Percentiles rank a stretch among this genome's conserved stretches.
Evolutionary conservation across 768 basidiomycete genomes (phyloP).

Genomic region (Dioszegia aurantiaca): DNA sequence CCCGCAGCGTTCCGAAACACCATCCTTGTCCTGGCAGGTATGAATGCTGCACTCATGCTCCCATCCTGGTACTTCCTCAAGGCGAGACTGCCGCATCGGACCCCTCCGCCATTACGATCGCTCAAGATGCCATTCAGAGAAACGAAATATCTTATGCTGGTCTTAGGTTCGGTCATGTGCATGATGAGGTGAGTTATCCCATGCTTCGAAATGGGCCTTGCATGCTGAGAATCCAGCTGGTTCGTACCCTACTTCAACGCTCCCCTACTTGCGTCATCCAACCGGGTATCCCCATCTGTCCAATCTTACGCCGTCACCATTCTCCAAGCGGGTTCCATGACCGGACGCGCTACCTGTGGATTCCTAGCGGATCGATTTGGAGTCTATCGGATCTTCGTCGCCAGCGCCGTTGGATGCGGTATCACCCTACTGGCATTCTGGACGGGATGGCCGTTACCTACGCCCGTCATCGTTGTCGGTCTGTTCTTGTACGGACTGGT

Average conservation of each 20-base stretch:
- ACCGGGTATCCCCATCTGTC: constrained; percentile 25
- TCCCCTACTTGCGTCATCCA: constrained; percentile 32
- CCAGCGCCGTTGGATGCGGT: constrained; percentile 18
- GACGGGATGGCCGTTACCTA: constrained; percentile 28
- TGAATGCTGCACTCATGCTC: constrained; percentile 45
- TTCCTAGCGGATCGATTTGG: constrained; percentile 42
- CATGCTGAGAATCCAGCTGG: constrained; percentile 31
- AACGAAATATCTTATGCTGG: constrained; percentile 33
- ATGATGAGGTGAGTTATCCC: constrained; percentile 40
- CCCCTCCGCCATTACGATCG: constrained; percentile 31
- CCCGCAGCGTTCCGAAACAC: constrained; percentile 38
- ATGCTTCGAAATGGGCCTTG: not conserved
- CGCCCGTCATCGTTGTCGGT: constrained; percentile 37
- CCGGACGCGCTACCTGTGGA: constrained; percentile 40
- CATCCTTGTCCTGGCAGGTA: constrained; percentile 43
- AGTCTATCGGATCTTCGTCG: constrained; percentile 37
- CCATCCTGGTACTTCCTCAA: constrained; percentile 47
- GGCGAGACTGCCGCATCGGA: constrained; percentile 40
- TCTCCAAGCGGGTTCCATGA: constrained; percentile 44
- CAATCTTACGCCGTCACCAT: constrained; percentile 44
- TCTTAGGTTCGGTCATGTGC: constrained; percentile 36
- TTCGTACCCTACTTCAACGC: constrained; percentile 47
- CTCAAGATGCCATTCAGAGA: constrained; percentile 42
- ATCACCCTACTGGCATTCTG: constrained; percentile 43
- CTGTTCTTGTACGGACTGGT: constrained; percentile 40